Percentiles rank a stretch among this genome's conserved stretches.
Evolutionary conservation across 805 yeast species (phyloP).

Genomic region (Candida odintsovae): DNA sequence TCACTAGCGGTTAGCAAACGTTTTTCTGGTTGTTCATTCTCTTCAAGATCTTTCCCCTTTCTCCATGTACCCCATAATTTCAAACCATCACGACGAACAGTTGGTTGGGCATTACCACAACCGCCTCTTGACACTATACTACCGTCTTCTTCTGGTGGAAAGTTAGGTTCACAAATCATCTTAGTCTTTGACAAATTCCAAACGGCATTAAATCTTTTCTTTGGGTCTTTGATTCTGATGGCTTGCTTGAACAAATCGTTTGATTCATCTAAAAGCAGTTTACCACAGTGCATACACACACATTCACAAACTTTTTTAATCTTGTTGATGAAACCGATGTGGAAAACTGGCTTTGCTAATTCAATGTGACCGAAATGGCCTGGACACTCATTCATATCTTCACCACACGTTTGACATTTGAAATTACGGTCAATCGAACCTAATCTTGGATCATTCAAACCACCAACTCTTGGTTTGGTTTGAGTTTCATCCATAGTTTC

Average conservation of each 20-base stretch:
- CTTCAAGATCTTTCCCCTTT: conserved; percentile 67
- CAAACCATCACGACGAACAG: conserved; percentile 91
- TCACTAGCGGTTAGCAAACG: conserved; percentile 85
- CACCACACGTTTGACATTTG: conserved; percentile 99
- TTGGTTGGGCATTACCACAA: conserved; percentile 96
- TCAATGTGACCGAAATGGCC: conserved; percentile 99
- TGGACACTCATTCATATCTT: conserved; percentile 98
- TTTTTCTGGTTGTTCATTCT: conserved; percentile 88
- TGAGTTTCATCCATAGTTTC: conserved; percentile 99
- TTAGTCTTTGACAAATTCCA: conserved; percentile 91
- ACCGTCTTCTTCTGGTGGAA: conserved; percentile 57
- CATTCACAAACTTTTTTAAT: conserved; percentile 94
- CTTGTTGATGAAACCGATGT: conserved; percentile 89
- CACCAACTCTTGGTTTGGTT: conserved; percentile 92
- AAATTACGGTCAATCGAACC: conserved; percentile 97
- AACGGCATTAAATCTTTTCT: conserved; percentile 93
- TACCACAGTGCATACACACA: conserved; percentile 99
- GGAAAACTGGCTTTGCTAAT: conserved; percentile 96
- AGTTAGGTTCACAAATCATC: conserved; percentile 92
- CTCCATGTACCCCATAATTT: conserved; percentile 99
- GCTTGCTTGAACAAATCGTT: conserved; percentile 75
- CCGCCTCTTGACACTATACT: conserved; percentile 76
- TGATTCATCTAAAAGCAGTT: conserved; percentile 77
- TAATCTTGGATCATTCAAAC: conserved; percentile 92
- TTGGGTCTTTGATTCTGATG: conserved; percentile 83